Evolutionary conservation across 495 filamentous ascomycete genomes (phyloP), one percentile per base, ranked within the genome.

Genomic region (Immersiella caudata): DNA sequence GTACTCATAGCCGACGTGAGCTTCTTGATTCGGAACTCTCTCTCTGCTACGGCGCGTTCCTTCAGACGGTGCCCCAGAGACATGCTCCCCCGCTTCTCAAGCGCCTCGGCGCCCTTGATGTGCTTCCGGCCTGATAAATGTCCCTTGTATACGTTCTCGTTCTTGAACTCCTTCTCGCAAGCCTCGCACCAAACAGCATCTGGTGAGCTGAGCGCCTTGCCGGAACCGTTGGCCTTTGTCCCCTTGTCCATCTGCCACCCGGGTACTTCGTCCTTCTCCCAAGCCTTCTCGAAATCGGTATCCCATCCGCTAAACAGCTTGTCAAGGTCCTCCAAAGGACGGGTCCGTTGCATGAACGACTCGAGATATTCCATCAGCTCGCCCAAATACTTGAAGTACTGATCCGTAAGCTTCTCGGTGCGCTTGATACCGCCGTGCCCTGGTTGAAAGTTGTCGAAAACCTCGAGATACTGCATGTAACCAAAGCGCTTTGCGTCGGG

Each of bases 111-210:
- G 6, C 89, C 91, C 65, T 90, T 90, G 73, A 93, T 88, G 75
- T 99, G 95, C 76, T 97, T 97, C 81, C 96, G 94, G 22, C 93
- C 93, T 0, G 79, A 90, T 70, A 98, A 83, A 76, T 99, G 95
- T 46, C 86, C 88, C 71, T 91, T 92, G 81, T 96, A 97, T 56
- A 97, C 93, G 74, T 96, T 97, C 59, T 95, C 90, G 68, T 97
- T 98, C 76, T 90, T 93, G 80, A 97, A 99, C 52, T 93, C 91
- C 77, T 93, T 97, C 71, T 92, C 90, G 79, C 95, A 99, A 66
- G 93, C 92, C 1, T 87, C 80, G 70, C 95, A 99, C 89, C 90
- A 98, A 27, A 90, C 84, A 0, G 89, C 92, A 33, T 93, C 91
- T 0, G 86, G 85, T 4, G 85, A 82, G n/a, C 84, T 88, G 0